Percentiles rank a stretch among this genome's conserved stretches.
Conservation (phyloP, 768 basidiomycete species). For the Podaxis sp. region DNA sequence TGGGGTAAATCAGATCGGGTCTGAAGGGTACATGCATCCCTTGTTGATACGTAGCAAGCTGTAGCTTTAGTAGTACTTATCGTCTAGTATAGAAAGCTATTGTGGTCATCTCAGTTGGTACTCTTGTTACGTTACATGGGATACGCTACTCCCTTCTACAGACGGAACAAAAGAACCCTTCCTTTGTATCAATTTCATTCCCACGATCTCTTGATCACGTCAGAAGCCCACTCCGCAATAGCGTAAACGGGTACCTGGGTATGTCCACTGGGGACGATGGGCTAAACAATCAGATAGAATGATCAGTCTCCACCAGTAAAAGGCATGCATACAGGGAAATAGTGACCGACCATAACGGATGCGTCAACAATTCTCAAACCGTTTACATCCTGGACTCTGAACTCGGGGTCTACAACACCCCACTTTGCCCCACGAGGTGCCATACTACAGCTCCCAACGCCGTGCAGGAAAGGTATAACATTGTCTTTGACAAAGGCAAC, state of each 20-base stretch:
- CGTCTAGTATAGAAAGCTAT: no score
- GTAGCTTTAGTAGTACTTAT: neutral
- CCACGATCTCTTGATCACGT: neutral
- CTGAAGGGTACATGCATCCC: slow-evolving; percentile 20
- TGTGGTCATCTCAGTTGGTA: no score
- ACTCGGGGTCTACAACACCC: slow-evolving; percentile 10
- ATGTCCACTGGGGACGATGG: slow-evolving; percentile 12
- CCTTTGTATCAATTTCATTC: neutral
- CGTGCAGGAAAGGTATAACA: neutral
- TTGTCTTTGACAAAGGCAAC: neutral
- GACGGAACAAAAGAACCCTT: no score
- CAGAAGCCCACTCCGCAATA: slow-evolving; percentile 11
- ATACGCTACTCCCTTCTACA: no score
- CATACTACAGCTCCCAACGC: slow-evolving; percentile 4
- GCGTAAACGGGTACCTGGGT: slow-evolving; percentile 3
- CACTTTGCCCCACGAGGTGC: neutral
- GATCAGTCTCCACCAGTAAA: no score
- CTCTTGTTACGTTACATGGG: no score
- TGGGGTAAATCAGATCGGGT: slow-evolving; percentile 22
- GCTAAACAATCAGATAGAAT: neutral
- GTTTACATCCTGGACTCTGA: neutral
- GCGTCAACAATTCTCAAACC: slow-evolving; percentile 13
- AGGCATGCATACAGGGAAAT: neutral
- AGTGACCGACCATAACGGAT: slow-evolving; percentile 1
- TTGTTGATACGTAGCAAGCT: slow-evolving; percentile 1